A percentile compares a stretch with the other conserved stretches of the same genome.
phyloP scores from a whole-genome alignment of 345 rosid genomes.

The Aquilaria yunnanensis region DNA sequence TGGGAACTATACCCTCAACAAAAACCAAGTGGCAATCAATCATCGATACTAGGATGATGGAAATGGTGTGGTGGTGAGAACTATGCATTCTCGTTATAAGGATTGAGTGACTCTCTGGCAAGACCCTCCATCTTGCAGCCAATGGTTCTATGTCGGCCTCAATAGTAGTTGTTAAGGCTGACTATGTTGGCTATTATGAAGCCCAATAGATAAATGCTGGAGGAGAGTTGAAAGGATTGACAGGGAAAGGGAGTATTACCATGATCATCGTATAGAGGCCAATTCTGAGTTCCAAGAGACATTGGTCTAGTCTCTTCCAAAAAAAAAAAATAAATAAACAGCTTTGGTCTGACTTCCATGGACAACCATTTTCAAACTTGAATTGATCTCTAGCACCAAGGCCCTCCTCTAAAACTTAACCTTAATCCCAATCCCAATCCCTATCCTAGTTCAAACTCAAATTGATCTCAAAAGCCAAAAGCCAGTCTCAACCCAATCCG shows the following conservation, averaged over 20 bases:
- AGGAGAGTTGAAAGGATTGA: slow-evolving; percentile 20
- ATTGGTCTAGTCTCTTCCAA: too few species aligned
- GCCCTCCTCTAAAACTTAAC: too few species aligned
- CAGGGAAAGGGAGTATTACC: neutral
- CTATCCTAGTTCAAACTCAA: too few species aligned
- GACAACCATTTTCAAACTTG: too few species aligned
- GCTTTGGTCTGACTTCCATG: too few species aligned
- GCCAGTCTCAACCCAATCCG: too few species aligned
- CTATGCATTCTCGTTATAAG: slow-evolving; percentile 57
- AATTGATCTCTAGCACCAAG: too few species aligned
- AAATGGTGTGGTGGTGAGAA: slow-evolving; percentile 57
- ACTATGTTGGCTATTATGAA: slow-evolving; percentile 68
- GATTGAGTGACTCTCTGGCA: slow-evolving; percentile 63
- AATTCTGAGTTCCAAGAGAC: neutral
- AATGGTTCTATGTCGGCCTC: slow-evolving; percentile 38
- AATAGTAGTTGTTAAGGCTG: slow-evolving; percentile 47
- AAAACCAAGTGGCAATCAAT: slow-evolving; percentile 36
- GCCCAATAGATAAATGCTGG: slow-evolving; percentile 50
- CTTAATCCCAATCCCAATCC: too few species aligned
- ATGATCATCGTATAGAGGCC: neutral
- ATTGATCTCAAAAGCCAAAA: too few species aligned
- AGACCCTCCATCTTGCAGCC: slow-evolving; percentile 78
- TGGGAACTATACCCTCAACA: slow-evolving; percentile 75
- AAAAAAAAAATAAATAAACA: too few species aligned
- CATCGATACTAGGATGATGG: slow-evolving; percentile 69